Percentiles rank a stretch among this genome's conserved stretches.
Evolutionary conservation across 768 basidiomycete species (phyloP).

Genomic region (Calocera viscosa): DNA sequence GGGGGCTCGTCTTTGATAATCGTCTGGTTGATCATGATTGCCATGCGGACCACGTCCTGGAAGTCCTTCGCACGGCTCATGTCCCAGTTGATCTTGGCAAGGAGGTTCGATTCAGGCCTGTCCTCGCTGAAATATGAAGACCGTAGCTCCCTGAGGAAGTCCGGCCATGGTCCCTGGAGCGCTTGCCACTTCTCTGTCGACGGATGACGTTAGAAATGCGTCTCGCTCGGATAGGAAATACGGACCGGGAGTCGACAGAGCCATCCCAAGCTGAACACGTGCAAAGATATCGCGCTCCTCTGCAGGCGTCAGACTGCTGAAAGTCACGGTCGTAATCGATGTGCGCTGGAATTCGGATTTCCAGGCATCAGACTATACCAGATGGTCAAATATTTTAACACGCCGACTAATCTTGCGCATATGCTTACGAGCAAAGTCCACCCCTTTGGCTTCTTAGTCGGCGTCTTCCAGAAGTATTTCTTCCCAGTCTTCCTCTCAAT

Average conservation of each 20-base stretch:
- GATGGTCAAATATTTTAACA: neutral
- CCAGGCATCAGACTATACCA: neutral
- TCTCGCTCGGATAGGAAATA: neutral
- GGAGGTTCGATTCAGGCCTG: neutral
- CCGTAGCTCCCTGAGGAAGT: neutral
- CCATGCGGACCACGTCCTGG: neutral
- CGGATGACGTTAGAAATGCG: neutral
- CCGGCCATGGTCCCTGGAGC: neutral
- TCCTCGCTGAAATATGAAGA: neutral
- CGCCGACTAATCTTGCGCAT: neutral
- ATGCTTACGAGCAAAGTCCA: neutral
- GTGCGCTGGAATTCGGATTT: neutral
- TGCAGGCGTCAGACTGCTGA: neutral
- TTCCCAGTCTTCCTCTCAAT: neutral
- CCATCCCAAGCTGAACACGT: neutral
- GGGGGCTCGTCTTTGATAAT: neutral
- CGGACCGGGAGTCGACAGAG: neutral
- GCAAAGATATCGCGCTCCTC: slow-evolving; percentile 3
- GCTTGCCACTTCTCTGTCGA: slow-evolving; percentile 2
- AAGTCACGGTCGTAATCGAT: neutral
- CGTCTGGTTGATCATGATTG: neutral
- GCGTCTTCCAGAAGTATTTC: neutral
- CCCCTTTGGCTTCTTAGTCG: neutral
- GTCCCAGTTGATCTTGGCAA: neutral
- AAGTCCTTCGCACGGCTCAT: neutral